Conservation (phyloP, 495 filamentous ascomycete genomes). For the Annulohypoxylon maeteangense region DNA sequence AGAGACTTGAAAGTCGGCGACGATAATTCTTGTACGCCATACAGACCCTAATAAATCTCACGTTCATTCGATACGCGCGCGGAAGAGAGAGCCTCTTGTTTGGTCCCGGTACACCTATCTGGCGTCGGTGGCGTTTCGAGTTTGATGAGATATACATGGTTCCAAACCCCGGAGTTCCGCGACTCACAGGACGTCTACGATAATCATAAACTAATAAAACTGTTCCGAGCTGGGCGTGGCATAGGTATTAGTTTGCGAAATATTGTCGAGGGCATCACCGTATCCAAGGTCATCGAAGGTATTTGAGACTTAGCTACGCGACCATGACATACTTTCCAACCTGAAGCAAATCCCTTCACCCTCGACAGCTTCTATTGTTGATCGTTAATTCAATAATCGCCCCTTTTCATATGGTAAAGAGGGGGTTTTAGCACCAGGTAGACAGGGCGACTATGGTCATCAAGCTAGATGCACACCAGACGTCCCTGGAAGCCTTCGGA, state of each 20-base stretch:
- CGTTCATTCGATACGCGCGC: not conserved
- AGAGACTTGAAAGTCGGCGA: not conserved
- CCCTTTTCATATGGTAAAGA: not conserved
- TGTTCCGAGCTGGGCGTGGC: not conserved
- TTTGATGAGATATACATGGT: slow-evolving; percentile 21
- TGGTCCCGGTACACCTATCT: not conserved
- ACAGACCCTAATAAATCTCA: not conserved
- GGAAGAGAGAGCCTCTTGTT: not conserved
- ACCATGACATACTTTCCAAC: slow-evolving; percentile 44
- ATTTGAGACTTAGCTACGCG: slow-evolving; percentile 23
- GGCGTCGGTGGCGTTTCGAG: slow-evolving; percentile 7
- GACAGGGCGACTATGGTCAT: slow-evolving; percentile 39
- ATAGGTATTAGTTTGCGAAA: not conserved
- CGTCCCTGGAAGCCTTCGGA: slow-evolving; percentile 36
- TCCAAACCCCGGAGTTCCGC: slow-evolving; percentile 5
- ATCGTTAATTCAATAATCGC: not conserved
- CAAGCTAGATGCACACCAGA: slow-evolving; percentile 37
- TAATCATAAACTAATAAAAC: slow-evolving; percentile 3
- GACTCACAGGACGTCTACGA: slow-evolving; percentile 5
- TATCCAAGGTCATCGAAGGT: not conserved
- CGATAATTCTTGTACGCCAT: slow-evolving; percentile 1
- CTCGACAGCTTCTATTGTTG: slow-evolving; percentile 8
- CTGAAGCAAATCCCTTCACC: slow-evolving; percentile 13
- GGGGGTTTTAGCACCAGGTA: not conserved
- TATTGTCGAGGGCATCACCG: slow-evolving; percentile 1